Evolutionary conservation across 164 flowering plant genomes (phyloP), one percentile per base, ranked within the genome.

Genomic region (Kingdonia uniflora): DNA sequence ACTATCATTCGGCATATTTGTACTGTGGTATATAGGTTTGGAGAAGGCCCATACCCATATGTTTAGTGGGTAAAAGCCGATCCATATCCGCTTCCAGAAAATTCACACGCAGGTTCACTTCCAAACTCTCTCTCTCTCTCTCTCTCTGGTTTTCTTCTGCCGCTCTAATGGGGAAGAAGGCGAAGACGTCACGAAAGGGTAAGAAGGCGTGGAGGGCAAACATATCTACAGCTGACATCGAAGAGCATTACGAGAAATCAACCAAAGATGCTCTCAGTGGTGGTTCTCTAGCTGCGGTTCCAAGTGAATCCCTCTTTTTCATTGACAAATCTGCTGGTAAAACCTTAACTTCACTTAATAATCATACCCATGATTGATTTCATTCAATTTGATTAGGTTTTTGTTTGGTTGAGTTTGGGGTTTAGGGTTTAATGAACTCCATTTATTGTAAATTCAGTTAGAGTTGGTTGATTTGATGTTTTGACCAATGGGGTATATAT

Each of bases 141-240:
- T n/a, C n/a, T n/a, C n/a, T n/a, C n/a, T n/a, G n/a, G n/a, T n/a
- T n/a, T n/a, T n/a, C n/a, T n/a, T n/a, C n/a, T n/a, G n/a, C n/a
- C n/a, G n/a, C n/a, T n/a, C n/a, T n/a, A 13, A 47, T 47, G 51
- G 51, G 51, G 1, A 47, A 47, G 58, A 84, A 52, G 65, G 64
- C 89, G 29, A 87, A 86, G 70, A 68, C 67, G 35, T 87, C 97
- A 2, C 58, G 95, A 24, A 84, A 86, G 71, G 95, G 91, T 15
- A 89, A 89, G 81, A 94, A 89, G 71, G 95, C 84, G 17, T 94
- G 99, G 97, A 80, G 99, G 41, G 83, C 82, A 0, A 94, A 92
- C 72, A 92, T 92, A 25, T 65, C 78, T 68, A 84, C 92, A 0
- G 82, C 76, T 41, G 97, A 92, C 66, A 69, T 92, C 20, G 82